Evolutionary conservation across 257 asterid genomes (phyloP), one percentile per base, ranked within the genome.

Genomic region (Lycium barbarum): DNA sequence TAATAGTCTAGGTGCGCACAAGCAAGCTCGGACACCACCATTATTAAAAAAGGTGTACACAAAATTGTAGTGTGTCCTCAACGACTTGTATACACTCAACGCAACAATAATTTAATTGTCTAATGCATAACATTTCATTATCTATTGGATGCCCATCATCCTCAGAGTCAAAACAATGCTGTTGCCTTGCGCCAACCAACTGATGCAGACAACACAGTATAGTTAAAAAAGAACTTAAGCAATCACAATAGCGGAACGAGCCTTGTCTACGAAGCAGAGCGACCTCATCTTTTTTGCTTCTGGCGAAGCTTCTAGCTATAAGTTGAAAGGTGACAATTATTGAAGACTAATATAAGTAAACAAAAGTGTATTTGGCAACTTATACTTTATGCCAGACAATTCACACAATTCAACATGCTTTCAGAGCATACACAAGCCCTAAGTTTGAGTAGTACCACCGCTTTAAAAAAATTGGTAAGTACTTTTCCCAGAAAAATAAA

Each of bases 341-440:
- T 68, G 49, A 7, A 68, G 78, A 68, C 78, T 15, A 15, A 15
- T 68, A 68, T 38, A 38, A 68, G 18, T 15, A 36, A 68, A 35
- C 45, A 66, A 3, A 68, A 15, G 51, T 14, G 22, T 36, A 68
- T 17, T 15, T 36, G 11, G 43, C 26, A 38, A 38, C 53, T 15
- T 36, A 67, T 14, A 68, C 51, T 68, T 36, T 68, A 36, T 14
- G 17, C 76, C 47, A 68, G 26, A 68, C 51, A 68, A 36, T 3
- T 68, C 76, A 68, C 47, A 68, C 20, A 68, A 67, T 68, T 14
- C 51, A 36, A 68, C 76, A 68, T 14, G 22, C 22, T 68, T 68
- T 68, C 36, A 36, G 51, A 68, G 76, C 49, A 36, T 15, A 8
- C 22, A 68, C 20, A 38, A 68, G 49, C 53, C 78, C 53, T 66